Evolutionary conservation across 352 stramenopile species (phyloP).

Genomic region (Phytophthora podocarpi): DNA sequence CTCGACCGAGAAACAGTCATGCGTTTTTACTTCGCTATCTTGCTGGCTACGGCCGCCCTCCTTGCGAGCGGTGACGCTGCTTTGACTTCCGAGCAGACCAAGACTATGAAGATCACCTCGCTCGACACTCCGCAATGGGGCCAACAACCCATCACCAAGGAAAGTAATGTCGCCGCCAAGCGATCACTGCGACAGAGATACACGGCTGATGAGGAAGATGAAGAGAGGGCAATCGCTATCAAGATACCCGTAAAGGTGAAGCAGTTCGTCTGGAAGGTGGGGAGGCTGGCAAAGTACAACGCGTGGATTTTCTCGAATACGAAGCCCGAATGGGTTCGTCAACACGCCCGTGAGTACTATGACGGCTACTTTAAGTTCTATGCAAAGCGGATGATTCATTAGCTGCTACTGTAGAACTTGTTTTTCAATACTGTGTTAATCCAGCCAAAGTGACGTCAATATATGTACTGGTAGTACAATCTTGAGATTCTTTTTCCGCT

Average conservation of each 20-base stretch:
- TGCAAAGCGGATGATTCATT: no score
- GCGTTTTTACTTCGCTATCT: background rate
- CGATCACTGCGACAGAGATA: background rate
- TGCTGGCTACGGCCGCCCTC: background rate
- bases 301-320: constrained; percentile 7
- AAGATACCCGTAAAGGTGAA: background rate
- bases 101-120: no score
- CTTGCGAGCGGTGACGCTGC: background rate
- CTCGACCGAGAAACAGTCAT: background rate
- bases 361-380: constrained; percentile 15
- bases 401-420: no score
- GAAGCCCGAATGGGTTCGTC: no score
- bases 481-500: no score
- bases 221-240: background rate
- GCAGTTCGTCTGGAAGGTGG: background rate
- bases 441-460: no score
- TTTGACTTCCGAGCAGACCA: background rate
- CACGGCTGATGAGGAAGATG: background rate
- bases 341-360: no score
- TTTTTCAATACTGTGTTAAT: no score
- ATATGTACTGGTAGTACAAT: no score
- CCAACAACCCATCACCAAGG: no score
- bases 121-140: no score
- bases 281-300: constrained; percentile 17
- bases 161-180: no score